These are phyloP conservation scores for Alternaria metachromatica DNA, from an alignment of 2,329 filamentous ascomycete species.

Conservation along the genomic window DNA sequence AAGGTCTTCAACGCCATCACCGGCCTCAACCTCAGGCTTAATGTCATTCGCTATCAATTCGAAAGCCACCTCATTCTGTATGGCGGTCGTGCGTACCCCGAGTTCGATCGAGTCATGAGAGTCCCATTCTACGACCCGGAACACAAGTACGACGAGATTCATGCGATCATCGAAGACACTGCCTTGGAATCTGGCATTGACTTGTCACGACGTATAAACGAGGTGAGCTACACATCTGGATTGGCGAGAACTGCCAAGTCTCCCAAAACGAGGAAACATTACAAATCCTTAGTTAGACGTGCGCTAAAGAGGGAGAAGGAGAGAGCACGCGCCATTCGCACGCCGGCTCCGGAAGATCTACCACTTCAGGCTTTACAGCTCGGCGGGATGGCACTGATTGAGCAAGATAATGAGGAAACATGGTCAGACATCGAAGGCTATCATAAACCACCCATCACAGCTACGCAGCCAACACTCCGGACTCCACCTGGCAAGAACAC, in stretches of 20 bases:
- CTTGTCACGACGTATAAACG: neutral
- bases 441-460: neutral
- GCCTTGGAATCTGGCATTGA: neutral
- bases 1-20: constrained; percentile 18
- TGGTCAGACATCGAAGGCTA: neutral
- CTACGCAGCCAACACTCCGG: neutral
- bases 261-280: neutral
- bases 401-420: neutral
- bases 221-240: neutral
- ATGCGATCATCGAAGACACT: constrained; percentile 4
- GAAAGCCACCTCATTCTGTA: constrained; percentile 7
- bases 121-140: constrained; percentile 17
- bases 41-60: constrained; percentile 5
- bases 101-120: neutral
- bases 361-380: neutral
- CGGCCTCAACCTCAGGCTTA: neutral
- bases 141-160: constrained; percentile 3
- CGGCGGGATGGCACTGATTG: neutral
- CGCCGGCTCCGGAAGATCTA: neutral
- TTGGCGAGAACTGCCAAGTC: constrained; percentile 10
- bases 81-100: constrained; percentile 8
- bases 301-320: neutral
- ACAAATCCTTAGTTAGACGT: neutral
- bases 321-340: neutral
- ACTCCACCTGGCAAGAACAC: neutral